Base-by-base conservation (phyloP, 495 filamentous ascomycete genomes). In the Margaritispora aquatica region DNA sequence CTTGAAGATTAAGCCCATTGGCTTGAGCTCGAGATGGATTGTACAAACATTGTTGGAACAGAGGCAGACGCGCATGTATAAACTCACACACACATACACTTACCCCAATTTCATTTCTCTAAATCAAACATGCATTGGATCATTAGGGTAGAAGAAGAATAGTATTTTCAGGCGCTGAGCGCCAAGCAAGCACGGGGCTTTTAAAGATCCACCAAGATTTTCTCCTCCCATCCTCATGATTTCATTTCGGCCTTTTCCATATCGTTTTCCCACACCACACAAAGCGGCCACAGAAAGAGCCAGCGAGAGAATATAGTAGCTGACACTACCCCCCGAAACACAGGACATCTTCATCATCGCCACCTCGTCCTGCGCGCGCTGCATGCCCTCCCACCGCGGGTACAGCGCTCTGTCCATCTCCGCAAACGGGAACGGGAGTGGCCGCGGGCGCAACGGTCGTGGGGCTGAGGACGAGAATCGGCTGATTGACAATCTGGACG, bases 401-500 rank as follows among this genome's bases (percentile, higher is more conserved):
- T 90, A 92, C 66, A 78, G 75, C 41, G 79, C 80, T 48, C 69
- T 84, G 20, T 77, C 73, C 21, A 70, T 75, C n/a, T 77, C 69
- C 23, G 78, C 73, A 31, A 65, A 65, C 41, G 61, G 61, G 0
- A 51, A 56, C 24, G 60, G 69, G 10, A 66, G 68, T 36, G 75
- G 73, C 54, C 65, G 77, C 17, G 75, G 73, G 54, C 65, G 77
- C 17, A 77, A 76, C 49, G 69, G 59, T 55, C 76, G 62, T 27
- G 68, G 62, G 26, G 68, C 86, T 0, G 94, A 97, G 44, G 91
- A 88, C 51, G 94, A 96, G 70, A 97, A 98, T 73, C 76, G 90
- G 57, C 73, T 97, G 63, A 97, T 98, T 66, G 94, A 98, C 73
- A 89, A 96, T 69, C 79, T 96, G 51, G 95, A 98, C 68, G 94